Conservation (phyloP, 148 eudicot species). For the Rhododendron ferrugineum region DNA sequence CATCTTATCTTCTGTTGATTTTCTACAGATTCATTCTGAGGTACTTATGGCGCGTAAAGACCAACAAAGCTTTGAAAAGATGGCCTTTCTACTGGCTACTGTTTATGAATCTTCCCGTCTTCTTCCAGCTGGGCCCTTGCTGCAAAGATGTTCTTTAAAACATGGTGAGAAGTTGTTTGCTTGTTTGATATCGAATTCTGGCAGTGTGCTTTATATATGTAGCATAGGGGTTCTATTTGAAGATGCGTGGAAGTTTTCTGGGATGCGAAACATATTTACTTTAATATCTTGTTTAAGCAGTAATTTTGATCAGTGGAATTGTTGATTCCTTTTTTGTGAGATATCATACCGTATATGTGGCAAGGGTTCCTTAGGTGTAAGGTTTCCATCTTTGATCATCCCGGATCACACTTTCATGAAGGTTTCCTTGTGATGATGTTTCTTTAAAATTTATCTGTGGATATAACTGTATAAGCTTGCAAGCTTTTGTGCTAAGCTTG, state of each 20-base stretch:
- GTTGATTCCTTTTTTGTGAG: background rate
- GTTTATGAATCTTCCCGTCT: conserved; percentile 55
- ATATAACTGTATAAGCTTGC: background rate
- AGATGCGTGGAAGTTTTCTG: background rate
- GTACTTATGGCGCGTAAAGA: conserved; percentile 23
- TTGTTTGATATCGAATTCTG: background rate
- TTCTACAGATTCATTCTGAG: conserved; percentile 39
- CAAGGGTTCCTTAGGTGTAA: background rate
- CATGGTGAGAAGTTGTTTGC: conserved; percentile 31
- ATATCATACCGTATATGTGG: background rate
- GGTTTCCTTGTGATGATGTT: background rate
- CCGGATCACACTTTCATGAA: background rate
- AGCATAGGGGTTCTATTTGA: background rate
- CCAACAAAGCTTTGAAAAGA: conserved; percentile 24
- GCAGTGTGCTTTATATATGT: background rate
- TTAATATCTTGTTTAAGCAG: background rate
- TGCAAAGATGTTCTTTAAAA: conserved; percentile 45
- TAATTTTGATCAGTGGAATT: background rate
- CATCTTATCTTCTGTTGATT: conserved; percentile 5
- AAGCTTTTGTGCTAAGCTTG: background rate
- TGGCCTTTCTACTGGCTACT: conserved; percentile 46
- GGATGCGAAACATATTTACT: background rate
- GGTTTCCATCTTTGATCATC: background rate
- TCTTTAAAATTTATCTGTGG: background rate
- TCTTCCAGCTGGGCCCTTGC: conserved; percentile 51